Evolutionary conservation across 805 yeast genomes (phyloP), one percentile per base, ranked within the genome.

Genomic region (Candida easanensis): DNA sequence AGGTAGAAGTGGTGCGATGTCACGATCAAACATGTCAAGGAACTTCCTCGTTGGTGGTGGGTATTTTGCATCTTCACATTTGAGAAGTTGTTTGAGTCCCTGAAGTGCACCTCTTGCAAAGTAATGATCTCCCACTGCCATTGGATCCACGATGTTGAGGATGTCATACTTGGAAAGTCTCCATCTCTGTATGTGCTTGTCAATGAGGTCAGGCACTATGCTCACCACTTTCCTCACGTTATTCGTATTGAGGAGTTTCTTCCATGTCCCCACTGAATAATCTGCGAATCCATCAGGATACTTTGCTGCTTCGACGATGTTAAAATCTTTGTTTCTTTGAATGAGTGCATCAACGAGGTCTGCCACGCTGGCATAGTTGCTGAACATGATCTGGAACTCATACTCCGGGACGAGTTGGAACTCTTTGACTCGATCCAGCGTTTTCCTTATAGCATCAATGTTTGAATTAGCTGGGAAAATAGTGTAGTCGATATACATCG

Each of bases 51-150:
- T 46, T 19, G 57, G 55, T n/a, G 44, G 46, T 8, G 56, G 48
- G 15, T 44, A 42, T 14, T 30, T 6, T 2, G 34, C 18, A 3
- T 45, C 39, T 8, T 51, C 51, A 45, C 53, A 49, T 11, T 42
- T 25, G 9, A 43, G 10, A 5, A 51, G 33, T 7, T 33, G 20
- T 31, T 41, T 44, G 18, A 53, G 10, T 3, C 46, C 41, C 30
- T 48, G 47, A 1, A 42, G 18, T 2, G 44, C 33, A 4, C 48
- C 19, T 8, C 45, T 27, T 2, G 38, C 27, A 23, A 53, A 52
- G 34, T 50, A 50, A 27, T 53, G 58, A 21, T 47, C 48, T 4
- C 50, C 44, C 19, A 53, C 17, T 2, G 51, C 48, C 22, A 53
- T 36, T 5, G 48, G 42, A 30, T 53, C 58, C 5, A 52, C 48